phyloP scores from a whole-genome alignment of 768 basidiomycete genomes.

The Lyophyllum decastes region DNA sequence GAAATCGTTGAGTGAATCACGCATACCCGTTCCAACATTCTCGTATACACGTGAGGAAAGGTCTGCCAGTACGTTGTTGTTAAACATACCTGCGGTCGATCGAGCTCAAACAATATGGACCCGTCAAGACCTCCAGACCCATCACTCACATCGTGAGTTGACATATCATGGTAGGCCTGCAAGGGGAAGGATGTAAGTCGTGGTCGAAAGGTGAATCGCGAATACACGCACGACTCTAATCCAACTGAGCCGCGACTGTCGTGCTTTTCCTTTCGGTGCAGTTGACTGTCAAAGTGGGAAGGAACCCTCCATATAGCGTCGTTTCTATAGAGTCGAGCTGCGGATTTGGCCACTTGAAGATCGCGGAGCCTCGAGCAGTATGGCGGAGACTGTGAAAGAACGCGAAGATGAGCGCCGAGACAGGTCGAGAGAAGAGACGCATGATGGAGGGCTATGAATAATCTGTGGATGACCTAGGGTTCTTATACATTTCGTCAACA shows the following conservation, averaged over 20 bases:
- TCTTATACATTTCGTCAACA: background rate
- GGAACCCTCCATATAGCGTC: background rate
- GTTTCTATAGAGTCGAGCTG: background rate
- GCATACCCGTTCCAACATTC: background rate
- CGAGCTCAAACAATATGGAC: slow-evolving; percentile 26
- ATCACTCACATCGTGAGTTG: slow-evolving; percentile 22
- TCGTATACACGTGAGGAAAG: background rate
- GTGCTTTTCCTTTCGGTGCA: background rate
- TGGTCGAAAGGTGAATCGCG: background rate
- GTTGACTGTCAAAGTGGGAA: background rate
- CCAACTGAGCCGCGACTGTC: background rate
- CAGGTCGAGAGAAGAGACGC: background rate
- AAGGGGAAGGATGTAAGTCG: background rate
- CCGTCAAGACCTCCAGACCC: slow-evolving; percentile 30
- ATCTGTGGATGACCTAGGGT: background rate
- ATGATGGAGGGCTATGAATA: background rate
- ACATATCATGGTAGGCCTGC: slow-evolving; percentile 25
- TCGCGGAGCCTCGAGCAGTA: background rate
- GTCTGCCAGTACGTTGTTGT: too few relatives aligned
- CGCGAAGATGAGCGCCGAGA: background rate
- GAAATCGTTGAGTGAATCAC: background rate
- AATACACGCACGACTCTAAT: background rate
- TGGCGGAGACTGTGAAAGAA: background rate
- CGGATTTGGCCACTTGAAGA: background rate
- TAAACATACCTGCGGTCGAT: slow-evolving; percentile 13